These are phyloP conservation scores for Alternaria triticina DNA, from an alignment of 2,329 filamentous ascomycete species.

Conservation along the genomic window DNA sequence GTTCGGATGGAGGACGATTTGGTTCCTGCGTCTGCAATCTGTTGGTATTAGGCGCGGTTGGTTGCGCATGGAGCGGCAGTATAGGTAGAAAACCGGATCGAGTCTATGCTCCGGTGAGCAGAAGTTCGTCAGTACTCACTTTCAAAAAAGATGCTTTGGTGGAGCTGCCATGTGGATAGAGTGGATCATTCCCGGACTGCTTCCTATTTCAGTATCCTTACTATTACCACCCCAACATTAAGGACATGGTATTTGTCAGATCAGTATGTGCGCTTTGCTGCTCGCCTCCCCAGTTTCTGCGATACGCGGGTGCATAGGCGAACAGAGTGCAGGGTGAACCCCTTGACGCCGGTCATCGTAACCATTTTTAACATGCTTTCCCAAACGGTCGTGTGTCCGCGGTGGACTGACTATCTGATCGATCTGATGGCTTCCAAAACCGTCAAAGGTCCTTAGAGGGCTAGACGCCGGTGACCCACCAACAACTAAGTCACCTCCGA, in stretches of 20 bases:
- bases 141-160: not conserved
- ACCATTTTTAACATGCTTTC: not conserved
- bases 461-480: not conserved
- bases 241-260: not conserved
- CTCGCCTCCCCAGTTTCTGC: constrained; percentile 8
- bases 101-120: not conserved
- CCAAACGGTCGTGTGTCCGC: not conserved
- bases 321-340: not conserved
- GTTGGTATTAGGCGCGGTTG: not conserved
- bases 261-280: not conserved
- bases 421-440: not conserved
- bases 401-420: not conserved
- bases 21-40: not conserved
- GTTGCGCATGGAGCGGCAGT: not conserved
- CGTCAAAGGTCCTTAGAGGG: not conserved
- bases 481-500: not conserved
- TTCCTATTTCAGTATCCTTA: constrained; percentile 9
- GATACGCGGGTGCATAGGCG: not conserved
- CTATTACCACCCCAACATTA: not conserved
- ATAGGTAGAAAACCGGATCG: not conserved
- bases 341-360: constrained; percentile 1
- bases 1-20: not conserved
- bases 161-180: not conserved
- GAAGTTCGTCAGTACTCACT: not conserved
- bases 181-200: not conserved